Evolutionary conservation across 306 rosid genomes (phyloP).

Genomic region (Medicago arabica): DNA sequence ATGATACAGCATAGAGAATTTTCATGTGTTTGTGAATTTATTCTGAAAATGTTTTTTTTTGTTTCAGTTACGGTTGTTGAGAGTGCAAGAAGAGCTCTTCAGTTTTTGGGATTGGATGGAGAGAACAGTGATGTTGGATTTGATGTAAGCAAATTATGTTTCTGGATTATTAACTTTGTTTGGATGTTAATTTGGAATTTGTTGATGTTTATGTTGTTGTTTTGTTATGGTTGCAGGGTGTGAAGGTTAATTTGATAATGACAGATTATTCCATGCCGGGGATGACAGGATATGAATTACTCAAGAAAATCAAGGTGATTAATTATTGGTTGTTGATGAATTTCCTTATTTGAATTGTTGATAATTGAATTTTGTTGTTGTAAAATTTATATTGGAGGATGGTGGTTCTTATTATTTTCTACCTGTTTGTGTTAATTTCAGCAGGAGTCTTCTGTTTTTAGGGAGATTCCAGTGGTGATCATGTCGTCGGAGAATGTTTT

Average conservation of each 20-base stretch:
- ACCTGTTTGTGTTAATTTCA: constrained; percentile 38
- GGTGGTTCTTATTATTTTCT: constrained; percentile 20
- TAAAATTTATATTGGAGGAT: background rate
- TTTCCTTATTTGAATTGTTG: background rate
- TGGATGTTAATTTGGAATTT: background rate
- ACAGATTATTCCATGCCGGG: constrained; percentile 99
- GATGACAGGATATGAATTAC: constrained; percentile 95
- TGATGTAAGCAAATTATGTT: constrained; percentile 60
- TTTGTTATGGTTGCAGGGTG: constrained; percentile 56
- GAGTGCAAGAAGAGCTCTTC: constrained; percentile 91
- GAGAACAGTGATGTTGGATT: constrained; percentile 64
- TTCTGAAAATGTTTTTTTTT: background rate
- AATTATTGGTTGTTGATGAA: background rate
- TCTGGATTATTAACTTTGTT: background rate
- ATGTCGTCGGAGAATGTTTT: constrained; percentile 94
- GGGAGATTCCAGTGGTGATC: constrained; percentile 91
- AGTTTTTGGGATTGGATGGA: constrained; percentile 88
- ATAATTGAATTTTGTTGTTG: background rate
- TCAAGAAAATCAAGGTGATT: constrained; percentile 88
- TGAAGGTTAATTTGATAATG: constrained; percentile 88
- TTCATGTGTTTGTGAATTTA: background rate
- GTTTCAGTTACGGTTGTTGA: constrained; percentile 88
- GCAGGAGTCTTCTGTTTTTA: constrained; percentile 89
- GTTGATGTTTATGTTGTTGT: constrained; percentile 29
- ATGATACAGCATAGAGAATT: background rate